These are phyloP conservation scores for Paramecium tetraurelia DNA, from an alignment of 73 alveolate species.

Conservation along the genomic window DNA sequence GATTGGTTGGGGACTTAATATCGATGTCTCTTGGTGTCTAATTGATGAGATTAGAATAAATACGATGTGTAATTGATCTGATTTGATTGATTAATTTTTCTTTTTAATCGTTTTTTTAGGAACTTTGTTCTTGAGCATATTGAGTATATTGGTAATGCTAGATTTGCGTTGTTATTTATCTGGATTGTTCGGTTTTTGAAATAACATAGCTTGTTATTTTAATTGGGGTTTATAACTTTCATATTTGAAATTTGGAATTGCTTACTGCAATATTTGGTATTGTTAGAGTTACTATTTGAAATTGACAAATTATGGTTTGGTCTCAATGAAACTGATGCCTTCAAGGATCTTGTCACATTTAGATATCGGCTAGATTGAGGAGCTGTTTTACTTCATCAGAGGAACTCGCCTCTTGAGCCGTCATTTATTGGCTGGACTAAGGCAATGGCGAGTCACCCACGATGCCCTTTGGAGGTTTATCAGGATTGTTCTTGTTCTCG, in stretches of 20 bases:
- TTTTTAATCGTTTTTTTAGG: not conserved
- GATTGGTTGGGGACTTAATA: not conserved
- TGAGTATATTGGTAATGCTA: not conserved
- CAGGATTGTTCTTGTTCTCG: conserved; percentile 55
- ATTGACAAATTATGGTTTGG: not conserved
- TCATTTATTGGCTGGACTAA: not conserved
- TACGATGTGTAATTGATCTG: not conserved
- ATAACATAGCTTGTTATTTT: not conserved
- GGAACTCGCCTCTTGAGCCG: not conserved
- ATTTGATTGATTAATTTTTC: not conserved
- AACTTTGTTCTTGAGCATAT: not conserved
- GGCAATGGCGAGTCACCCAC: conserved; percentile 51
- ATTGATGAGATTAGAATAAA: not conserved
- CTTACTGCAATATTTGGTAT: not conserved
- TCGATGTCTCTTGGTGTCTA: not conserved
- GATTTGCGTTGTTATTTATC: not conserved
- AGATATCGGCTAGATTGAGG: not conserved
- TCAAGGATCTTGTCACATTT: not conserved
- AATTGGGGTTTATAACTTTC: not conserved
- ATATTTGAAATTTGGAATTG: not conserved
- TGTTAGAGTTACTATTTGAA: not conserved
- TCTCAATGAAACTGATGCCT: not conserved
- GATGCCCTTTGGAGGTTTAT: conserved; percentile 57
- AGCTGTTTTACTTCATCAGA: not conserved
- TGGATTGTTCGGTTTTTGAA: not conserved